phyloP scores from a whole-genome alignment of 176 grass and related monocot species.

The Aegilops bicornis region DNA sequence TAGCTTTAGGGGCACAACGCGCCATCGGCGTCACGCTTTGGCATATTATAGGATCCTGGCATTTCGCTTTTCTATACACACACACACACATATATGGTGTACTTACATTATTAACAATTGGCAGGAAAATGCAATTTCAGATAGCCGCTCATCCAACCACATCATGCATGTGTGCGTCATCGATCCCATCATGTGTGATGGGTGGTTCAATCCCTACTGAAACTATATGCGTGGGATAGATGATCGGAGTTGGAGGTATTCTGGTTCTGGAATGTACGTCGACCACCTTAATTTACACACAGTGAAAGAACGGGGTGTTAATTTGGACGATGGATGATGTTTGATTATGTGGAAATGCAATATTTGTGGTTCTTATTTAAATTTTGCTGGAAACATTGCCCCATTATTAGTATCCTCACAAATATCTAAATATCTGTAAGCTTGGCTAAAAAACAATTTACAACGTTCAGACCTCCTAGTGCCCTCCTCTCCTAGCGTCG shows the following conservation, averaged over 20 bases:
- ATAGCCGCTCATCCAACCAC: neutral
- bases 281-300: neutral
- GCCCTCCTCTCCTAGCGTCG: no score
- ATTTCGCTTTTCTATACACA: neutral
- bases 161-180: neutral
- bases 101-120: neutral
- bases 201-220: neutral
- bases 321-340: no score
- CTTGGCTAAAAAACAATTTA: no score
- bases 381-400: no score
- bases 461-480: no score
- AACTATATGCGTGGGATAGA: neutral
- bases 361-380: no score
- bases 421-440: no score
- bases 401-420: no score
- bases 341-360: no score
- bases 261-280: neutral
- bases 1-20: no score
- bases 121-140: constrained; percentile 1
- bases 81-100: no score
- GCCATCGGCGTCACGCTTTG: neutral
- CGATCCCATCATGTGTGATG: neutral
- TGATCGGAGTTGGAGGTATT: neutral
- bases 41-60: neutral
- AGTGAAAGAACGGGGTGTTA: neutral